Evolutionary conservation across 2,329 filamentous ascomycete species (phyloP), one percentile per base, ranked within the genome.

Genomic region (Stagonosporopsis tanaceti): DNA sequence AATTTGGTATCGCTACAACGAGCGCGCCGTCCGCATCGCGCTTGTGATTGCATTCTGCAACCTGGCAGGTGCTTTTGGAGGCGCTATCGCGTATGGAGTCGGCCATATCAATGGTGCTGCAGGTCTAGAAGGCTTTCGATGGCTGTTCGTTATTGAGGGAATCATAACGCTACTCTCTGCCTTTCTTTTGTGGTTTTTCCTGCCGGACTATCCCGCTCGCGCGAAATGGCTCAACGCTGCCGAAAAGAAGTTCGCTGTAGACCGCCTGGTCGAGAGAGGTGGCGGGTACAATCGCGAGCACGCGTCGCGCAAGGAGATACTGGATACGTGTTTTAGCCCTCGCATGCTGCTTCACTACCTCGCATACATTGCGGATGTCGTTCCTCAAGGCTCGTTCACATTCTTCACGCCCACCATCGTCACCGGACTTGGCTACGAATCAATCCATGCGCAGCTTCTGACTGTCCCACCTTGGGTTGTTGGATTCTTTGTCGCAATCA

Each of bases 1-100:
- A 3, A 85, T 85, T 63, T 85, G 84, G 77, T 87, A 86, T 65
- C 80, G 82, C 17, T 77, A 80, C 6, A 80, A 82, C 3, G 85
- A 88, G 68, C 77, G 84, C 20, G 83, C 81, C 1, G 82, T 86
- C 67, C 84, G 86, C 6, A 82, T 90, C 66, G 82, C 84, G 0
- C 79, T 85, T 40, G 80, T 86, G 59, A 69, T 85, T 20, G 83
- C 70, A 66, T 87, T 80, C 73, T 87, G 77, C 5, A 85, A 86
- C 66, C 81, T 82, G 58, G 84, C 78, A 52, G 82, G 82, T 4
- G 82, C 82, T 0, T 85, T 86, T 64, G 83, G 83, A 3, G 84
- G 84, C 2, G 78, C 81, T 2, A 81, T 81, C 66, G 86, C 86
- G 1, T 87, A 84, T 58, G 84, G 77, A 0, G 75, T 81, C 0